Percentiles rank a stretch among this genome's conserved stretches.
phyloP scores from a whole-genome alignment of 345 rosid genomes.

The Ceriops tagal region DNA sequence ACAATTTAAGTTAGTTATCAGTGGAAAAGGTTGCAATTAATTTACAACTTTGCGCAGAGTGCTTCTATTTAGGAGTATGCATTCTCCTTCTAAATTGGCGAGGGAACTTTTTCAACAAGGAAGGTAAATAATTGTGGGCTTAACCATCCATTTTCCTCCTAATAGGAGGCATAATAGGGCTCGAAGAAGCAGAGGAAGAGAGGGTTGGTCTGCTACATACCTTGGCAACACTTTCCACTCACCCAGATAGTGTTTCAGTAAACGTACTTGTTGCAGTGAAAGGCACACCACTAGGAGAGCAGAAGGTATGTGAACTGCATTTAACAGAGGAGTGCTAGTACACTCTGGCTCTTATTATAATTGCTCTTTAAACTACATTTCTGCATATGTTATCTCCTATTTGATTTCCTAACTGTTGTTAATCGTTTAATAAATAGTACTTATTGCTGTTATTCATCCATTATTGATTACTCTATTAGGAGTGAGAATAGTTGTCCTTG shows the following conservation, averaged over 20 bases:
- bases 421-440: too few species aligned
- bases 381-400: too few species aligned
- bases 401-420: too few species aligned
- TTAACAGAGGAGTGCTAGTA: not conserved
- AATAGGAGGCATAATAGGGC: slow-evolving; percentile 95
- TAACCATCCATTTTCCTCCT: slow-evolving; percentile 6
- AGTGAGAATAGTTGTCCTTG: not conserved
- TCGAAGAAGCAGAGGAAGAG: slow-evolving; percentile 96
- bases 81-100: not conserved
- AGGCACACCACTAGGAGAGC: slow-evolving; percentile 96
- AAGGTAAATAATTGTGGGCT: not conserved
- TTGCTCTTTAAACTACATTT: not conserved
- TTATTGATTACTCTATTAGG: not conserved
- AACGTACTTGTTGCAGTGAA: slow-evolving; percentile 87
- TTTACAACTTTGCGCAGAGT: too few species aligned
- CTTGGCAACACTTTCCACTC: slow-evolving; percentile 85
- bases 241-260: slow-evolving; percentile 98
- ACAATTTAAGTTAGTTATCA: too few species aligned
- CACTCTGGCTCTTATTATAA: not conserved
- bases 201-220: slow-evolving; percentile 88
- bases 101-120: not conserved
- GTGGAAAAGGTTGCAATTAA: too few species aligned
- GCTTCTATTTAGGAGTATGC: not conserved
- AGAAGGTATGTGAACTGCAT: slow-evolving; percentile 51
- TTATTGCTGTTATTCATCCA: not conserved